Base-by-base conservation (phyloP, 768 basidiomycete species). In the Collybia sordida region DNA sequence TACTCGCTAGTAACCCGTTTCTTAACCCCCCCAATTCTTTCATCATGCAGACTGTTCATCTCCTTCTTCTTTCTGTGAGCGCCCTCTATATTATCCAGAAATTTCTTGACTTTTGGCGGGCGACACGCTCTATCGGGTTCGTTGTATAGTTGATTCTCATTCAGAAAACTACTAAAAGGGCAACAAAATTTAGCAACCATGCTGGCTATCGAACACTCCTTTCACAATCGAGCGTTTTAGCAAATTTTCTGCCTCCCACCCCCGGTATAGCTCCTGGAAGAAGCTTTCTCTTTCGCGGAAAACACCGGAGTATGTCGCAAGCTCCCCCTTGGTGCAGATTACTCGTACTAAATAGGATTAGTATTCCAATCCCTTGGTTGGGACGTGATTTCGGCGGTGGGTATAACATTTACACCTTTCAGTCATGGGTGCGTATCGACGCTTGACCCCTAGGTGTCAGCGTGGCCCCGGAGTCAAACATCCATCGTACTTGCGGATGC, bases 401-500 rank as follows among this genome's bases (percentile, higher is more conserved):
- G 64, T 19, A 4, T 3, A 40, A 18, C 36, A 47, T 36, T 49
- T 12, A 40, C 17, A 7, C 21, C 15, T 28, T 21, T 3, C 4
- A 5, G 34, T 15, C 11, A 3, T 35, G 15, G 18, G 39, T 6
- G 34, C n/a, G 15, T 21, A 42, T 27, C 23, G 19, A 49, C 12
- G 14, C 23, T 34, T 4, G 24, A n/a, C 40, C 14, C n/a, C 23
- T 45, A 71, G 68, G 57, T 68, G 23, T 62, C 56, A 18, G 47
- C 61, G 21, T 62, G 59, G 48, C 70, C 70, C 0, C 49, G 46
- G 6, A 17, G 58, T 15, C 40, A 50, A 11, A 57, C 61, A 1
- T 52, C 57, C 3, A 52, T 74, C 6, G 34, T 60, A 12, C 42
- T 77, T 8, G 73, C 74, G 14, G 74, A 77, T 55, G 69, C 71